phyloP scores from a whole-genome alignment of 176 grass and related monocot species.

The Dactylis glomerata region DNA sequence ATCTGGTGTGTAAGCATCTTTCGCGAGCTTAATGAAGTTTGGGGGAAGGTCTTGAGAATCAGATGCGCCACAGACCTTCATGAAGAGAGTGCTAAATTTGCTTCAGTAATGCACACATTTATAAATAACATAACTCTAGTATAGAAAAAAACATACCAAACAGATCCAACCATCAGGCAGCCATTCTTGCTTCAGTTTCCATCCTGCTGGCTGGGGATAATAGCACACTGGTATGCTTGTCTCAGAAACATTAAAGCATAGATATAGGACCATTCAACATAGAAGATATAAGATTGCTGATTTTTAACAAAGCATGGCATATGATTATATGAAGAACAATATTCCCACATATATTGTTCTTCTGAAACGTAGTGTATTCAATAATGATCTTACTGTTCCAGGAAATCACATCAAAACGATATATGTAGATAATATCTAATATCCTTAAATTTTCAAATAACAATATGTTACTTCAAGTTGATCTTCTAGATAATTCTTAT shows the following conservation, averaged over 20 bases:
- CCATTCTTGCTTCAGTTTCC: conserved; percentile 93
- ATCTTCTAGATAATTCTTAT: not conserved
- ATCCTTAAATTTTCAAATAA: not conserved
- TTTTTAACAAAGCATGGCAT: not conserved
- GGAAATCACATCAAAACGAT: not conserved
- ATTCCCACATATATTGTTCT: not conserved
- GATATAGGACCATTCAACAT: not conserved
- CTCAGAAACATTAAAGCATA: not conserved
- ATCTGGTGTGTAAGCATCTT: conserved; percentile 78
- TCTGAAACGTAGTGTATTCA: not conserved
- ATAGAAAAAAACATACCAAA: conserved; percentile 56
- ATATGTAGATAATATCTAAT: conserved; percentile 4
- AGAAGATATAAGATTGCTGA: not conserved
- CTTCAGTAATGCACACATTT: not conserved
- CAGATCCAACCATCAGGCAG: conserved; percentile 85
- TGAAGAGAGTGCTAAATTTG: conserved; percentile 19
- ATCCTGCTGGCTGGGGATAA: conserved; percentile 69
- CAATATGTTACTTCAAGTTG: not conserved
- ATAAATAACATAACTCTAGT: not conserved
- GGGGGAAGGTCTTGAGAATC: conserved; percentile 67
- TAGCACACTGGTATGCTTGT: not conserved
- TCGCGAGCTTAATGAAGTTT: conserved; percentile 78
- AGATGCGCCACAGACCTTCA: conserved; percentile 72
- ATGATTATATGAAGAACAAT: not conserved
- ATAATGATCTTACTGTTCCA: not conserved